Base-by-base conservation (phyloP, 1,284 basidiomycete species). In the Singerocomus inundabilis region DNA sequence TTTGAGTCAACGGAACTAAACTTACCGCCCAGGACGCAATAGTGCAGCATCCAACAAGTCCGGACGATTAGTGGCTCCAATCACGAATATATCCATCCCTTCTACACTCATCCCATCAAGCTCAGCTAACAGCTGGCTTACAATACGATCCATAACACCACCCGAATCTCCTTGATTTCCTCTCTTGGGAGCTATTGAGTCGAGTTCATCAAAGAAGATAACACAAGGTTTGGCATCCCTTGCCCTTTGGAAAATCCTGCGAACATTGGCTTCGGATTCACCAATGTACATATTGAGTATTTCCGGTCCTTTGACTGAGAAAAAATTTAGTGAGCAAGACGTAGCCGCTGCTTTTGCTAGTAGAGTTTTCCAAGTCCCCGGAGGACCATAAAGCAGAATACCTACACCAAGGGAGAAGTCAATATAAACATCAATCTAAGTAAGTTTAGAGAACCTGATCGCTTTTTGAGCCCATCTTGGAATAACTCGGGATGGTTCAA, bases 211-310 rank as follows among this genome's bases (percentile, higher is more conserved):
- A 69, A 99, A 98, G 67, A 99, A 96, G 48, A 99, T 89, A 37
- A 99, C 90, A 64, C 93, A 95, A 6, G 93, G 93, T 43, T 82
- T 84, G 0, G 93, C 93, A 70, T 94, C 91, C 45, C 93, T 77
- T 11, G 97, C 97, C 18, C 86, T 82, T 61, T 93, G 88, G 66
- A 99, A 99, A 1, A 99, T 84, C 6, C 87, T 78, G 11, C 97
- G 85, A 31, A 99, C 92, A 63, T 96, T 95, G 31, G 94, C 91
- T 69, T 99, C 97, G 6, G 94, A 97, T 74, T 99, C 96, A 57
- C 96, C 96, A 61, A 99, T 98, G 70, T 98, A 98, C 84, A 98
- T 97, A 68, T 97, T 97, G 37, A 96, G 81, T 29, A 99, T 77
- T 63, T 98, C 95, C 1, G 96, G 96, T 0, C 96, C 96, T 67